Evolutionary conservation across 805 yeast genomes (phyloP), one percentile per base, ranked within the genome.

Genomic region (Spathaspora boniae): DNA sequence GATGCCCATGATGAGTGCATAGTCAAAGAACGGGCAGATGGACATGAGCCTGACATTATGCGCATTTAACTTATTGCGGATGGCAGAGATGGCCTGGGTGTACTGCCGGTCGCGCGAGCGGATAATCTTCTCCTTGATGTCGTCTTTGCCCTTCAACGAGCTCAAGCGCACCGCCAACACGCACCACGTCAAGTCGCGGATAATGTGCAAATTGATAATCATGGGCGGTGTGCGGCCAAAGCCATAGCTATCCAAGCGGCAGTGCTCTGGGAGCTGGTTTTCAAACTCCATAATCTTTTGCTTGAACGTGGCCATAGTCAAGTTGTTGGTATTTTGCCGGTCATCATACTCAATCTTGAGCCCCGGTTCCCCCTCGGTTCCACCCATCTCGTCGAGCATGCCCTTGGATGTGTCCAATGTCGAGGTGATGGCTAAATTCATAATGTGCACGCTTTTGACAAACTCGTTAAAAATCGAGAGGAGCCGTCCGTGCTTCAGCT

Each of bases 371-470:
- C 11, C 14, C 16, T 25, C 22, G 4, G 12, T 20, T 5, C 7
- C 29, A 28, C 4, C 16, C 6, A 35, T 39, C 14, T 40, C 33
- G 9, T 33, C 29, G n/a, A 34, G 31, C 29, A 39, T 31, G 2
- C 43, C 43, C 22, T 33, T 30, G 17, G 38, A 35, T 18, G 39
- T 36, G 33, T 49, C 56, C 11, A 51, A 44, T 9, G 44, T 44
- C 24, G 47, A 44, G 4, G 56, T 50, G n/a, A 51, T 36, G 9
- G 58, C 51, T 12, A 44, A 37, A 36, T 53, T 53, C 26, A 50
- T 34, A 19, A 48, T 34, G 3, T 44, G 32, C 3, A 50, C 28
- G 9, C 47, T 46, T 32, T 44, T 45, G 5, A 51, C 29, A 5
- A 43, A 29, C 16, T 41, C 41, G 25, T 53, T 53, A 34, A 49